Evolutionary conservation across 2,329 filamentous ascomycete genomes (phyloP).

Genomic region (Aspergillus tanneri): DNA sequence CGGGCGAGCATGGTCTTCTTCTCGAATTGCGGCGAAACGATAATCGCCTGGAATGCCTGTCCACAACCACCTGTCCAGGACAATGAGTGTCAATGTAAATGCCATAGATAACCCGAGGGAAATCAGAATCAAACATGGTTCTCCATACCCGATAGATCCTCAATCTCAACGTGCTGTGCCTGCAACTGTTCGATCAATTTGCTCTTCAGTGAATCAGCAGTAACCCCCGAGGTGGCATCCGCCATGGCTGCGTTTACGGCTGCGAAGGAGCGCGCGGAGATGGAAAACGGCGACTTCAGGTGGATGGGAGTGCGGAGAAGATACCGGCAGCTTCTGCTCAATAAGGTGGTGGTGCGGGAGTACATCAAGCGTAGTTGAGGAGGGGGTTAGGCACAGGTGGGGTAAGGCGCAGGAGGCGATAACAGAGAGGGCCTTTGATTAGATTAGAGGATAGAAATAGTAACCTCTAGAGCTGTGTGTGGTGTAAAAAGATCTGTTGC

Average conservation of each 20-base stretch:
- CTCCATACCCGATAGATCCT: conserved; percentile 79
- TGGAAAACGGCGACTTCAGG: conserved; percentile 32
- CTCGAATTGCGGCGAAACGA: conserved; percentile 68
- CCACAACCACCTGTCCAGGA: conserved; percentile 69
- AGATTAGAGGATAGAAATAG: not conserved
- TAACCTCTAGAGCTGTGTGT: not conserved
- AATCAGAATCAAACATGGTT: not conserved
- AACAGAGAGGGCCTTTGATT: too few relatives aligned
- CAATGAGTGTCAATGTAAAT: too few relatives aligned
- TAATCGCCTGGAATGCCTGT: conserved; percentile 68
- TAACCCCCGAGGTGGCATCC: conserved; percentile 60
- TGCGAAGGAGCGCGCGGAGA: conserved; percentile 35
- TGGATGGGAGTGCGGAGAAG: conserved; percentile 32
- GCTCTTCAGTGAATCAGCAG: conserved; percentile 66
- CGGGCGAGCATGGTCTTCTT: conserved; percentile 76
- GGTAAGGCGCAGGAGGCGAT: too few relatives aligned
- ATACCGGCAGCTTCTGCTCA: conserved; percentile 43
- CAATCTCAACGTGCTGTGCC: conserved; percentile 79
- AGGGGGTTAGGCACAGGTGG: not conserved
- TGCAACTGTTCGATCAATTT: conserved; percentile 69
- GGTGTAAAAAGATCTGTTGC: not conserved
- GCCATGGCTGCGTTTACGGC: conserved; percentile 43
- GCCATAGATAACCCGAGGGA: too few relatives aligned
- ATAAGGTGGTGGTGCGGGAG: conserved; percentile 34
- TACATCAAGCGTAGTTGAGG: conserved; percentile 36